Evolutionary conservation across 2,329 filamentous ascomycete species (phyloP).

Genomic region (Oidium heveae): DNA sequence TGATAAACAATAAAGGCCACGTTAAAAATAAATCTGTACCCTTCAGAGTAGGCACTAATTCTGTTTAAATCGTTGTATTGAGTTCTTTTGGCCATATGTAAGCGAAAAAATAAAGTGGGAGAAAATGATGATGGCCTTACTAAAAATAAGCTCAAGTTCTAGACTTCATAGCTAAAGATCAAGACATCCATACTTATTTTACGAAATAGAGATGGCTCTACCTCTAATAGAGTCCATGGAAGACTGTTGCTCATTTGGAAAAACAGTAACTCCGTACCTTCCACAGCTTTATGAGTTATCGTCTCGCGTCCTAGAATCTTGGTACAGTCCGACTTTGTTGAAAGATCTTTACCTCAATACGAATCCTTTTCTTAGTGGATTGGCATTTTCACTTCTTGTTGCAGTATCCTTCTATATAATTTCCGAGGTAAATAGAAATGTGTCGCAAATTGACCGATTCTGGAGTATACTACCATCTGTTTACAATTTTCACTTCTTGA

Average conservation of each 20-base stretch:
- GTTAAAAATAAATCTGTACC: no score
- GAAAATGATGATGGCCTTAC: no score
- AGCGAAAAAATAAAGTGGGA: no score
- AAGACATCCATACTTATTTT: no score
- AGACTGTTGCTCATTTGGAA: conserved; percentile 53
- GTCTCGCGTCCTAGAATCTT: conserved; percentile 31
- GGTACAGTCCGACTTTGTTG: conserved; percentile 34
- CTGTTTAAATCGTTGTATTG: no score
- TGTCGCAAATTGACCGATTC: conserved; percentile 81
- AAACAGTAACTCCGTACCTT: conserved; percentile 51
- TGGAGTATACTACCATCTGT: conserved; percentile 80
- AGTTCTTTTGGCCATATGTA: no score
- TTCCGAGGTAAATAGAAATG: conserved; percentile 76
- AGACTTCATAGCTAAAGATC: no score
- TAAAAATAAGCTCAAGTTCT: no score
- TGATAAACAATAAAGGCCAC: no score
- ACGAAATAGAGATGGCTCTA: conserved; percentile 30
- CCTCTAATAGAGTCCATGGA: conserved; percentile 42
- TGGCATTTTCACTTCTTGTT: conserved; percentile 48
- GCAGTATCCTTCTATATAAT: conserved; percentile 45
- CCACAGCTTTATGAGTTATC: conserved; percentile 47
- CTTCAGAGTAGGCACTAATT: no score
- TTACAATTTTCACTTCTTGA: conserved; percentile 60
- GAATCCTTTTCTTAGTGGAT: conserved; percentile 58
- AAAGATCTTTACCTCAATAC: conserved; percentile 54